phyloP scores from a whole-genome alignment of 2,329 filamentous ascomycete species.

The Pseudogymnoascus sp. region DNA sequence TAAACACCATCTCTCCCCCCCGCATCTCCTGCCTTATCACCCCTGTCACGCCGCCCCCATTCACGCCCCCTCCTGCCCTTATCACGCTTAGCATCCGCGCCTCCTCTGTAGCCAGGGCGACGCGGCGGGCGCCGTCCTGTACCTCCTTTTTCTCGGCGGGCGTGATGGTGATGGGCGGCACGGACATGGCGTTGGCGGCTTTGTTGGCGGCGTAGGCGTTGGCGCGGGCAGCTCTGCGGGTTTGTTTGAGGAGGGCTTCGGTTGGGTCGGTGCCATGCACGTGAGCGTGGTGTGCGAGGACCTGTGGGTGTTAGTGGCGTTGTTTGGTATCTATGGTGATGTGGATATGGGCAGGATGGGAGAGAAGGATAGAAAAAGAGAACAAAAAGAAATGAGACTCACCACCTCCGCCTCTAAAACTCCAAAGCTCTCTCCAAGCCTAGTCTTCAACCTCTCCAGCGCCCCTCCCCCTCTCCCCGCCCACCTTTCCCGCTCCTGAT shows the following conservation, averaged over 20 bases:
- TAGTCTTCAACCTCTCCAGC: background rate
- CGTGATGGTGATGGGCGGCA: background rate
- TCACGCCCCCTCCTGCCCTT: no score
- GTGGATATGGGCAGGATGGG: background rate
- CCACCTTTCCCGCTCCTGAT: background rate
- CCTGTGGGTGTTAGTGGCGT: background rate
- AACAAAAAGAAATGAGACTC: background rate
- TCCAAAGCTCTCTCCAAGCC: background rate
- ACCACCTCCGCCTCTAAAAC: background rate
- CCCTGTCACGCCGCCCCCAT: no score
- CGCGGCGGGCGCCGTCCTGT: background rate
- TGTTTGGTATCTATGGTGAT: background rate
- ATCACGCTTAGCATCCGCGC: no score
- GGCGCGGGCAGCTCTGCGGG: background rate
- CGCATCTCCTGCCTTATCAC: no score
- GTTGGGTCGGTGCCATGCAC: background rate
- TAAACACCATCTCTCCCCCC: no score
- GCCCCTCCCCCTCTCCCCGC: background rate
- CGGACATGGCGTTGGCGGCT: background rate
- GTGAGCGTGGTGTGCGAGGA: background rate
- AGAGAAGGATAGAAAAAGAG: background rate
- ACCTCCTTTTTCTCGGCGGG: background rate
- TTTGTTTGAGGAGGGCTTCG: background rate
- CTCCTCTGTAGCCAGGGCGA: background rate
- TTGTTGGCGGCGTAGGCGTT: background rate